Base-by-base conservation (phyloP, 108 stramenopile species). In the Stephanodiscus triporus region DNA sequence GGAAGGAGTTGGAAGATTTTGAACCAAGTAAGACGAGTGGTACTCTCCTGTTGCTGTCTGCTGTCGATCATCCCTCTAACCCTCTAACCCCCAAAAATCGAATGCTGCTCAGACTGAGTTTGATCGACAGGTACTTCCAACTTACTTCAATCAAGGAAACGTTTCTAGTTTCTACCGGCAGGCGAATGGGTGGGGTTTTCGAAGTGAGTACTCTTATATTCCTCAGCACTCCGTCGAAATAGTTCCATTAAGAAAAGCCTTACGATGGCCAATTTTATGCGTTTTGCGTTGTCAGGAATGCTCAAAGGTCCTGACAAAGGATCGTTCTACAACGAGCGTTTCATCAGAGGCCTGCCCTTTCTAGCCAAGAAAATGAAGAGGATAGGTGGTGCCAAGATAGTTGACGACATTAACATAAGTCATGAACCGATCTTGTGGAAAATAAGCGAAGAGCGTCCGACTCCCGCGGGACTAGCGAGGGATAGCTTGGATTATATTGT, bases 1-100 rank as follows among this genome's bases (percentile, higher is more conserved):
- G 88, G 88, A 0, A 72, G 88, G 20, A 75, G 82, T 6, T 89
- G 88, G 88, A 85, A 87, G 57, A 77, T 89, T 24, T 50, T 84
- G 13, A 83, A 87, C 36, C 88, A 84, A 43, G 64, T 40, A 40
- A 40, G 40, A 40, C 40, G 40, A 40, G 40, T 40, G 40, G 7
- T 40, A 40, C 70, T 42, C 45, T 78, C 13, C 85, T 88, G 36
- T 40, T 40, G 9, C 4, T 40, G 40, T 40, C 8, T 11, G 40
- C 10, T 40, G 40, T 5, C 9, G 8, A 40, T 9, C 9, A 40
- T 40, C 9, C 40, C 40, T 40, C 40, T 9, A 9, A 40, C 40
- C 11, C 40, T 40, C 40, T 9, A 40, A 1, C 9, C 1, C 9
- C 11, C 4, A 40, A 1, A 40, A 11, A 1, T 11, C 40, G 10